These are phyloP conservation scores for Didymella sp. DNA, from an alignment of 2,329 filamentous ascomycete genomes.

Conservation along the genomic window DNA sequence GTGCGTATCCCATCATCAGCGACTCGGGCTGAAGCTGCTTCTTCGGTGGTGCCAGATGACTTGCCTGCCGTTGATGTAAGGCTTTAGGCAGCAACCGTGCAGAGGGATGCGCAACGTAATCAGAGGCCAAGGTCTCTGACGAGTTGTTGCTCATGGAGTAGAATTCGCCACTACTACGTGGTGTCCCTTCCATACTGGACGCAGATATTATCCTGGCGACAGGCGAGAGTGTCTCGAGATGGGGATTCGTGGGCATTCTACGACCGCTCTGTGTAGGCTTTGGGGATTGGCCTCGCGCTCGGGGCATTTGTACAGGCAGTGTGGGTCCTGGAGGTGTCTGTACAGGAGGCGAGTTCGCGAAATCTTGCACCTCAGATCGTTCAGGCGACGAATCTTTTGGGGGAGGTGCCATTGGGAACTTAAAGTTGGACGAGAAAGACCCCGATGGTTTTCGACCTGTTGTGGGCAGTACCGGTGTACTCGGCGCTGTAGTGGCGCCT, in stretches of 20 bases:
- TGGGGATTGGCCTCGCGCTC: conserved; percentile 26
- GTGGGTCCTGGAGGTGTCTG: neutral
- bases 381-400: conserved; percentile 39
- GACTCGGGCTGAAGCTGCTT: conserved; percentile 68
- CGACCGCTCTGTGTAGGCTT: conserved; percentile 24
- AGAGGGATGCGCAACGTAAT: conserved; percentile 68
- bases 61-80: conserved; percentile 39
- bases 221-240: conserved; percentile 64
- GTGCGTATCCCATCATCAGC: conserved; percentile 97
- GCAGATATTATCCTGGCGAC: conserved; percentile 76
- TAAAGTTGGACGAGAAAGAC: conserved; percentile 60
- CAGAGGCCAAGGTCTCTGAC: conserved; percentile 88
- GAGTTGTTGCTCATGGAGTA: conserved; percentile 96
- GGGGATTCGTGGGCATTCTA: conserved; percentile 50
- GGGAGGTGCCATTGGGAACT: conserved; percentile 60
- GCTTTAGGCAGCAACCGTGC: conserved; percentile 57
- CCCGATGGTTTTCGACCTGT: conserved; percentile 51
- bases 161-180: conserved; percentile 90
- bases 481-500: conserved; percentile 48
- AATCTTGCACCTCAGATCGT: conserved; percentile 40
- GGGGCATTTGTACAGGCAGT: conserved; percentile 48
- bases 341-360: conserved; percentile 5
- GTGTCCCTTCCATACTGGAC: conserved; percentile 77
- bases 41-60: conserved; percentile 43
- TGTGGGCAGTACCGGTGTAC: conserved; percentile 50